Base-by-base conservation (phyloP, 2,329 filamentous ascomycete genomes). In the Arthrinium puccinioides region DNA sequence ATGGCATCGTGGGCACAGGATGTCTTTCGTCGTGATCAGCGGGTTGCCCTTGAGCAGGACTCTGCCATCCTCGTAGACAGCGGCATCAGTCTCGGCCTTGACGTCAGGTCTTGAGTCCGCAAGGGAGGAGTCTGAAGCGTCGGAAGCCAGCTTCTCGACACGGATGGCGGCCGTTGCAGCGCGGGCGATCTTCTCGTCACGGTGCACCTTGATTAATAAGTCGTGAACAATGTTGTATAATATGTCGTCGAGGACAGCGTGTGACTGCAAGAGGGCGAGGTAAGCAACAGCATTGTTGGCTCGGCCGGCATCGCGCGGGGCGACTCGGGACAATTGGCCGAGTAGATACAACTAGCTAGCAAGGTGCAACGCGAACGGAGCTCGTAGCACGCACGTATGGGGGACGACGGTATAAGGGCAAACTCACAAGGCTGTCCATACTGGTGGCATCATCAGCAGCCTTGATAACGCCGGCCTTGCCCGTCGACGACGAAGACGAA, bases 181-280 rank as follows among this genome's bases (percentile, higher is more conserved):
- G 56, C 82, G 78, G 37, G 85, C 77, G 45, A 79, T 75, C 66
- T 89, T 89, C 63, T 90, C 86, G 48, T 84, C 75, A 47, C 82
- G 82, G 58, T 90, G 86, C 27, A 78, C 79, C 57, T 84, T 77
- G 52, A 87, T 70, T 45, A 87, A 69, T 36, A 87, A 70, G 56
- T 86, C 82, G 59, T 84, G 81, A 48, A 89, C 72, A 52, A 89
- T 74, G 59, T 86, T 88, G 65, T 84, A 79, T 44, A 90, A 66
- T 39, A 82, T 63, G 54, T 89, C 84, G 52, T 88, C 82, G 52
- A 90, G 71, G 42, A 90, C 74, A 16, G 73, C 64, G 54, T 79
- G 72, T 45, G 78, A 68, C 78, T 82, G 47, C 21, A 35, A 26
- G 32, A 10, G 29, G 10, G 7, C 14, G 16, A 7, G 25, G 25